These are phyloP conservation scores for Graphilbum fragrans DNA, from an alignment of 2,329 filamentous ascomycete species.

Conservation along the genomic window DNA sequence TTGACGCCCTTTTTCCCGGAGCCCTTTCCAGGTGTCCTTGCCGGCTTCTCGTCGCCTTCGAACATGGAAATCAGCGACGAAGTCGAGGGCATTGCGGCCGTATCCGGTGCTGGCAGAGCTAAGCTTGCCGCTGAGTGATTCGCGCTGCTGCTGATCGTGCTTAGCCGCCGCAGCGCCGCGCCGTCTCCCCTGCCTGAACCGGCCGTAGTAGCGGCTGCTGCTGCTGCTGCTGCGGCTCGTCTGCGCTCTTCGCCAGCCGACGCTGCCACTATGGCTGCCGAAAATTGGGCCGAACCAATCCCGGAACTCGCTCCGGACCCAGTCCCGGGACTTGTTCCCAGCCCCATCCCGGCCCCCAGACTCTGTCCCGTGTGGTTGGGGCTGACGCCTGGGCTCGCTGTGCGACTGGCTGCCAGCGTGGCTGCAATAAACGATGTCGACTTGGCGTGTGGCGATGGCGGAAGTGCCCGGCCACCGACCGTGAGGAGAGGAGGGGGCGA, in stretches of 20 bases:
- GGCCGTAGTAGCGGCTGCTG: neutral
- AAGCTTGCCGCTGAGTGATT: slow-evolving; percentile 17
- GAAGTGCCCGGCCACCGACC: neutral
- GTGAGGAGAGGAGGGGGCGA: neutral
- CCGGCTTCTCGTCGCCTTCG: slow-evolving; percentile 33
- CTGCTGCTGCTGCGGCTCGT: neutral
- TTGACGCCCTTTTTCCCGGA: neutral
- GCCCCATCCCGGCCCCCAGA: neutral
- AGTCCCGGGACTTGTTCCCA: slow-evolving; percentile 12
- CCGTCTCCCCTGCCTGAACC: neutral
- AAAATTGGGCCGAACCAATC: neutral
- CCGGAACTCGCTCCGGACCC: neutral
- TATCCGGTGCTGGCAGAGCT: slow-evolving; percentile 30
- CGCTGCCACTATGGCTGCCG: slow-evolving; percentile 5
- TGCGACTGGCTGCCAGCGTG: slow-evolving; percentile 48
- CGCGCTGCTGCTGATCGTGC: neutral
- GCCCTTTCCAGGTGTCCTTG: neutral
- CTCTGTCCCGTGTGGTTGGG: slow-evolving; percentile 24
- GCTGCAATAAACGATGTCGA: slow-evolving; percentile 48
- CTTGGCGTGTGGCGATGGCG: neutral
- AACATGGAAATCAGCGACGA: slow-evolving; percentile 57
- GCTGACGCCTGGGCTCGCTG: slow-evolving; percentile 32
- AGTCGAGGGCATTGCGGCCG: slow-evolving; percentile 47
- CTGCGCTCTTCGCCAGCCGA: slow-evolving; percentile 2
- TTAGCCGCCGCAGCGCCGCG: neutral